Percentiles rank a stretch among this genome's conserved stretches.
phyloP scores from a whole-genome alignment of 106 monocot species.

The Dioscorea alata region DNA sequence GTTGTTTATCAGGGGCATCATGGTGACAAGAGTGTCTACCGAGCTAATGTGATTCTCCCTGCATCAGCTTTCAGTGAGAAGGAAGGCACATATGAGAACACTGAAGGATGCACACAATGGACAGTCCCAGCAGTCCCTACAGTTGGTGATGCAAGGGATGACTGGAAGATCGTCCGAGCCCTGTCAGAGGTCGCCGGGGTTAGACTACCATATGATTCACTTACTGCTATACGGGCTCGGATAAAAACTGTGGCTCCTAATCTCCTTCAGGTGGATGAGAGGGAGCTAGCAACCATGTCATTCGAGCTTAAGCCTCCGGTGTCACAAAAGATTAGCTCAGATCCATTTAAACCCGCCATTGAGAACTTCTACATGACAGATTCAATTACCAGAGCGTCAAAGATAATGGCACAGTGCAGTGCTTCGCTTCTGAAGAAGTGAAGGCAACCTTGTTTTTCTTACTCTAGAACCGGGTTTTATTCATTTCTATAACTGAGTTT shows the following conservation, averaged over 20 bases:
- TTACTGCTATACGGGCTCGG: constrained; percentile 53
- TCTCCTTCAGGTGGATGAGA: constrained; percentile 69
- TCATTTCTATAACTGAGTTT: neutral
- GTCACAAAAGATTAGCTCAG: constrained; percentile 29
- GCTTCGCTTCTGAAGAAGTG: constrained; percentile 65
- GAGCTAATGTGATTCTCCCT: constrained; percentile 89
- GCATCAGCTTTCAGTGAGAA: constrained; percentile 95
- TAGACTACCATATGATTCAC: constrained; percentile 65
- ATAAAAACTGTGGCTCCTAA: constrained; percentile 79
- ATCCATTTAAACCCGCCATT: constrained; percentile 47
- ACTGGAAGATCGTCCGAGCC: constrained; percentile 96
- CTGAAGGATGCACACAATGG: constrained; percentile 89
- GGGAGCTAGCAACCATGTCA: constrained; percentile 45
- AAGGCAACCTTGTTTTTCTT: neutral
- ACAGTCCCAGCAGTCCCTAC: constrained; percentile 96
- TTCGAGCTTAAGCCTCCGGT: constrained; percentile 54
- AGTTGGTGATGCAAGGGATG: constrained; percentile 94
- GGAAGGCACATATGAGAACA: constrained; percentile 97
- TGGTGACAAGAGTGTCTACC: constrained; percentile 87
- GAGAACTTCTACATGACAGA: constrained; percentile 98
- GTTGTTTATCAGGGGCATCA: constrained; percentile 98
- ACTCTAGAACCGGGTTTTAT: neutral
- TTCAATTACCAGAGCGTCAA: constrained; percentile 90
- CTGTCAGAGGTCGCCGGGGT: constrained; percentile 88
- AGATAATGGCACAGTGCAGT: constrained; percentile 99